Conservation (phyloP, 129 eudicot species). For the Centaurea solstitialis region DNA sequence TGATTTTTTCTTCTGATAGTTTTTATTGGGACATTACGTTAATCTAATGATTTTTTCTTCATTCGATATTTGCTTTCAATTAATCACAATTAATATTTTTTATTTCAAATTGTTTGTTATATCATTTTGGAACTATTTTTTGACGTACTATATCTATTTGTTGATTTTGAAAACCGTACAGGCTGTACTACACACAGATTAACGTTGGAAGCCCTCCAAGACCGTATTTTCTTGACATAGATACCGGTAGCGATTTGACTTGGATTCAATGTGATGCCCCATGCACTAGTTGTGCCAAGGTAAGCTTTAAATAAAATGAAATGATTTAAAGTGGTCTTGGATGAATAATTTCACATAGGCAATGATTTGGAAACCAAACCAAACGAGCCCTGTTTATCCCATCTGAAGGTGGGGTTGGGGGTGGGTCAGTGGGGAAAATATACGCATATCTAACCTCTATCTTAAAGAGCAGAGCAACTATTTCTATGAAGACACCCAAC, state of each 20-base stretch:
- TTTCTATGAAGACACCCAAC: too few relatives aligned
- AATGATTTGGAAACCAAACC: not conserved
- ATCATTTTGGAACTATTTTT: not conserved
- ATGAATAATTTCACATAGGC: not conserved
- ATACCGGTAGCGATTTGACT: slow-evolving; percentile 85
- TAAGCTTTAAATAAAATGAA: slow-evolving; percentile 8
- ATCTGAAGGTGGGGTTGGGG: too few relatives aligned
- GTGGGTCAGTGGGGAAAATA: too few relatives aligned
- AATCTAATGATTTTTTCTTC: not conserved
- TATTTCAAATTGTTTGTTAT: slow-evolving; percentile 5
- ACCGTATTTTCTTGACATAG: slow-evolving; percentile 79
- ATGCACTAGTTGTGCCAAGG: slow-evolving; percentile 82
- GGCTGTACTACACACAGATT: slow-evolving; percentile 67
- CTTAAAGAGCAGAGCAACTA: too few relatives aligned
- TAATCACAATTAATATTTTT: not conserved
- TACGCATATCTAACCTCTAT: too few relatives aligned
- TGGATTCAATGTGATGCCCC: slow-evolving; percentile 98
- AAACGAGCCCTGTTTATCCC: not conserved
- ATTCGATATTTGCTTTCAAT: not conserved
- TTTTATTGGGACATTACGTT: not conserved
- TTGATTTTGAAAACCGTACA: slow-evolving; percentile 24
- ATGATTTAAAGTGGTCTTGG: not conserved
- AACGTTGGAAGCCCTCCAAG: slow-evolving; percentile 77
- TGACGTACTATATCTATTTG: not conserved
- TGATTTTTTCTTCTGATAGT: not conserved